Evolutionary conservation across 768 basidiomycete genomes (phyloP).

Genomic region (Mrakia gelida): DNA sequence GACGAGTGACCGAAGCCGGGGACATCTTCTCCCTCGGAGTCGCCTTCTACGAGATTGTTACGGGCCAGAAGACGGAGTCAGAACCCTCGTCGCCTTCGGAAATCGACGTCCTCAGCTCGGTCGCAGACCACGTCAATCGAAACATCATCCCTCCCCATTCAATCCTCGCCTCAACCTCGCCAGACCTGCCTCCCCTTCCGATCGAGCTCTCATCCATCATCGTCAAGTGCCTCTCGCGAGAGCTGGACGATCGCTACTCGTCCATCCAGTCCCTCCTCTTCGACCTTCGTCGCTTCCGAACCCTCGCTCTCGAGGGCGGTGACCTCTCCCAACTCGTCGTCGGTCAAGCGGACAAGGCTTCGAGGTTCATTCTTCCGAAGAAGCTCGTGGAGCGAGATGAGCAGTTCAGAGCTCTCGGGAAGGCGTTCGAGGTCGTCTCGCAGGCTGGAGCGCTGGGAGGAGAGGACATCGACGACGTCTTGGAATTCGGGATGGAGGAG

Average conservation of each 20-base stretch:
- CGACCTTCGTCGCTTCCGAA: conserved; percentile 36
- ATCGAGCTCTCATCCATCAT: conserved; percentile 37
- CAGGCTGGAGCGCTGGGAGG: too few species aligned
- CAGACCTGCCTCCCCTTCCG: conserved; percentile 25
- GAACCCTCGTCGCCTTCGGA: conserved; percentile 14
- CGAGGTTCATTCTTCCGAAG: conserved; percentile 32
- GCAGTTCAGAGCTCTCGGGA: conserved; percentile 28
- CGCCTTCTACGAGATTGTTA: conserved; percentile 38
- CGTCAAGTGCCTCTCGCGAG: conserved; percentile 36
- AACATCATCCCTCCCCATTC: not conserved
- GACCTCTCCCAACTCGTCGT: conserved; percentile 33
- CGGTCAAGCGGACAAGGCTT: conserved; percentile 35
- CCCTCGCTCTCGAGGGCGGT: conserved; percentile 29
- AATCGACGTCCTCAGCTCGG: conserved; percentile 35
- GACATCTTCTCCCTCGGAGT: conserved; percentile 41
- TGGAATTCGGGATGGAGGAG: not conserved
- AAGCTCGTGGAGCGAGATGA: conserved; percentile 32
- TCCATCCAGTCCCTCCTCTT: conserved; percentile 36
- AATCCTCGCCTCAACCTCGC: not conserved
- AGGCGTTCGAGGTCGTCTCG: not conserved
- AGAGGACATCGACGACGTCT: not conserved
- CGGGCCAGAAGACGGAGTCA: conserved; percentile 34
- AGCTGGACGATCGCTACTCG: conserved; percentile 39
- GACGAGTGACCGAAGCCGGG: not conserved
- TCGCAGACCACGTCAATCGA: conserved; percentile 37